Evolutionary conservation across 768 basidiomycete genomes (phyloP).

Genomic region (Kwoniella newhampshirensis): DNA sequence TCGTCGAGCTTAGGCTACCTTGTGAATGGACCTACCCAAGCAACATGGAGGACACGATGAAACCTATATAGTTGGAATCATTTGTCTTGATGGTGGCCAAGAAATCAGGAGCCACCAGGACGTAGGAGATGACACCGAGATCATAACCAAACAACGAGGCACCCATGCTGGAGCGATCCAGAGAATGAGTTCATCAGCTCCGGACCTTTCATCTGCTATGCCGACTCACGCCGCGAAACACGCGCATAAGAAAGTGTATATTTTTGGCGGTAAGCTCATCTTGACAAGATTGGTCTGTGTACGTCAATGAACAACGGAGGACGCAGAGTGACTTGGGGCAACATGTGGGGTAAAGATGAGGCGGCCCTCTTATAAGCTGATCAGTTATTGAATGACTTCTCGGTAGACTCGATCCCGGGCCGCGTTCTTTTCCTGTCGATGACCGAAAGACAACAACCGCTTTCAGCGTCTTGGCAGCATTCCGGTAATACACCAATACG

Average conservation of each 20-base stretch:
- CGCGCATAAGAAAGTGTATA: slow-evolving; percentile 45
- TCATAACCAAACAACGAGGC: slow-evolving; percentile 46
- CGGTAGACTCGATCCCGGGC: too few relatives aligned
- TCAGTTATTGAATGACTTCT: too few relatives aligned
- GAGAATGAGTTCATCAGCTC: not conserved
- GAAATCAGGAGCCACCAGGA: slow-evolving; percentile 44
- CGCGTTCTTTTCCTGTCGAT: too few relatives aligned
- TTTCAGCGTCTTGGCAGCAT: too few relatives aligned
- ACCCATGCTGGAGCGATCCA: slow-evolving; percentile 21
- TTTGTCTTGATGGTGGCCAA: slow-evolving; percentile 18
- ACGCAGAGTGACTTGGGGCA: too few relatives aligned
- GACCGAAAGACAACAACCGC: too few relatives aligned
- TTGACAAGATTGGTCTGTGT: slow-evolving; percentile 2
- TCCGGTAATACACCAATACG: too few relatives aligned
- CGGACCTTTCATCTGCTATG: too few relatives aligned
- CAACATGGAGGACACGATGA: slow-evolving; percentile 45
- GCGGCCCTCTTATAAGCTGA: too few relatives aligned
- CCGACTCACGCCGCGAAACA: slow-evolving; percentile 42
- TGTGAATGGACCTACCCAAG: slow-evolving; percentile 29
- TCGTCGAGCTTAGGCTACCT: not conserved
- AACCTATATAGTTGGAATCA: slow-evolving; percentile 39
- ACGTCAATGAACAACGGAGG: not conserved
- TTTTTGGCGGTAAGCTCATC: slow-evolving; percentile 28
- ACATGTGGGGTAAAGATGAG: too few relatives aligned
- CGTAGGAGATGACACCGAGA: slow-evolving; percentile 48